Base-by-base conservation (phyloP, 306 rosid species). In the Trifolium fragiferum region DNA sequence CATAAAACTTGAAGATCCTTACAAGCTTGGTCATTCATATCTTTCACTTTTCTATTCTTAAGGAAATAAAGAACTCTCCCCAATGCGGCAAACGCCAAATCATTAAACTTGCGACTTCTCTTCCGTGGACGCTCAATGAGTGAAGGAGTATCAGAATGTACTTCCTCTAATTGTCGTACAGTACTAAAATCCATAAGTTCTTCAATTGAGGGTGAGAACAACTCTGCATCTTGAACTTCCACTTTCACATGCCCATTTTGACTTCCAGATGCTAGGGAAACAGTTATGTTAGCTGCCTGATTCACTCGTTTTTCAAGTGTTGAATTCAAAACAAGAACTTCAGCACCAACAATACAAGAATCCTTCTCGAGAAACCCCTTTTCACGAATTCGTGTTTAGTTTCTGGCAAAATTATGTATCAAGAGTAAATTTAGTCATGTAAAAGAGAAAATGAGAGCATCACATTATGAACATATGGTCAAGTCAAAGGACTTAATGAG, bases 51-150 rank as follows among this genome's bases (percentile, higher is more conserved):
- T 6, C 6, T 38, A 19, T 33, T 40, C 49, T 76, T 65, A 4
- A 81, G 82, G 33, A 65, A 57, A 49, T 66, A 53, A 2, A 81
- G 8, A 59, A 76, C 78, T 64, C 32, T 49, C 0, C 84, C 81
- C 10, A 81, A 62, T 9, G 81, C 74, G 1, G 50, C 59, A 68
- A 76, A 81, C 3, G 65, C 69, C 74, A 77, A 76, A 2, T 8
- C 14, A 30, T 7, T 10, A 21, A 70, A 81, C 55, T 44, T 70
- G 1, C 37, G 21, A 70, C 73, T 75, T 81, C 84, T 75, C 14
- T 40, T 75, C 13, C n/a, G n/a, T 5, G 70, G 84, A 4, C 11
- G 61, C 11, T 62, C 77, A 18, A 53, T 11, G 5, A 62, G 38
- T 40, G 73, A 75, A 14, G 80, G 84, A 12, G 62, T 19, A 66